Evolutionary conservation across 495 filamentous ascomycete genomes (phyloP).

Genomic region (Friedmanniomyces simplex): DNA sequence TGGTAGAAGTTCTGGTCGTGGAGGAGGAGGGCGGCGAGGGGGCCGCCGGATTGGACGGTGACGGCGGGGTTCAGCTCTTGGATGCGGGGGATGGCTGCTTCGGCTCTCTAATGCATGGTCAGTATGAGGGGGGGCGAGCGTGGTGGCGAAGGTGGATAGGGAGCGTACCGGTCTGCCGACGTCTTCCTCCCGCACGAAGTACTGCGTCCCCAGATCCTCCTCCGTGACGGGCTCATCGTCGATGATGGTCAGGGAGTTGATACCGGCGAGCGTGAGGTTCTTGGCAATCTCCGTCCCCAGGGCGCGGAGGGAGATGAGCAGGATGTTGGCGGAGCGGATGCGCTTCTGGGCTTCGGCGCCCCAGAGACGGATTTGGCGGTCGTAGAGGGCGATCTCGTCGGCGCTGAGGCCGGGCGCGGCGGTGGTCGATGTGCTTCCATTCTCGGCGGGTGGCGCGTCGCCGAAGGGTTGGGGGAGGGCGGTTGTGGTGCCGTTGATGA

Average conservation of each 20-base stretch:
- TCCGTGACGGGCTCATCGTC: constrained; percentile 70
- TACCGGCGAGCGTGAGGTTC: constrained; percentile 90
- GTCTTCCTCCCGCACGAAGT: constrained; percentile 65
- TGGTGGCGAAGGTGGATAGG: neutral
- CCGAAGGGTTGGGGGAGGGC: no score
- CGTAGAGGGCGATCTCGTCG: constrained; percentile 98
- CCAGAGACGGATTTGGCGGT: constrained; percentile 97
- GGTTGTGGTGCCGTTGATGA: neutral
- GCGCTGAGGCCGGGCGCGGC: constrained; percentile 17
- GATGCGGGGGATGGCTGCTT: constrained; percentile 68
- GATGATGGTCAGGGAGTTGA: constrained; percentile 81
- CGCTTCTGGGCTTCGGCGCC: constrained; percentile 87
- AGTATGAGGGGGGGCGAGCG: no score
- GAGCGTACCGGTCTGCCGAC: constrained; percentile 63
- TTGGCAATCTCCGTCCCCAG: constrained; percentile 95
- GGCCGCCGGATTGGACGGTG: constrained; percentile 26
- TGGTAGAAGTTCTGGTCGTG: constrained; percentile 63
- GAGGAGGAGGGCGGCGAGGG: constrained; percentile 37
- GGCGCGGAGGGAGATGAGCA: constrained; percentile 77
- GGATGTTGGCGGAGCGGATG: constrained; percentile 81
- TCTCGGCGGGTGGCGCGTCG: neutral
- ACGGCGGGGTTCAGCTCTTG: constrained; percentile 86
- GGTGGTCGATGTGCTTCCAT: neutral
- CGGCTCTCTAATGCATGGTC: constrained; percentile 49
- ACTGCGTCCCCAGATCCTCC: constrained; percentile 78